Conservation (phyloP, 345 rosid species). For the Pistacia atlantica region DNA sequence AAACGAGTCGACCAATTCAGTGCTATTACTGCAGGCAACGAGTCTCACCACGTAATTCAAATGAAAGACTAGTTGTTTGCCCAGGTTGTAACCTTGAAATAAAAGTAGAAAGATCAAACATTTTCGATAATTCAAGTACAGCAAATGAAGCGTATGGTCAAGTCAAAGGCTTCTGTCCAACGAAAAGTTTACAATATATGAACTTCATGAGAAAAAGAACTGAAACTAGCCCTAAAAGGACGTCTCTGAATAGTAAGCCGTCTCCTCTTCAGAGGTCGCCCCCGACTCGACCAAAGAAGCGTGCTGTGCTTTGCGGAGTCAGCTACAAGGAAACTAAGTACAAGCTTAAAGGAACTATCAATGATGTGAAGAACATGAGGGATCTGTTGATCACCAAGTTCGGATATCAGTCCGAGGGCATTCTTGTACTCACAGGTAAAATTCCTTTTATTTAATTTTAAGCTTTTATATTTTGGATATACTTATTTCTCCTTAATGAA, state of each 20-base stretch:
- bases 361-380: conserved; percentile 52
- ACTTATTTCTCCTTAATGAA: too few relatives aligned
- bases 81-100: background rate
- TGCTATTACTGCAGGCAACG: conserved; percentile 9
- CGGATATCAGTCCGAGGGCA: conserved; percentile 27
- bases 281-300: conserved; percentile 25
- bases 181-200: background rate
- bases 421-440: conserved; percentile 58
- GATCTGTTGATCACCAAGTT: conserved; percentile 34
- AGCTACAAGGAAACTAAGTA: conserved; percentile 39
- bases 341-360: conserved; percentile 54
- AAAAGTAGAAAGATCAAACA: background rate
- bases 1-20: background rate
- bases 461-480: too few relatives aligned
- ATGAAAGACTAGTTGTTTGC: background rate
- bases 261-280: background rate
- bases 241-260: conserved; percentile 14
- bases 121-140: background rate
- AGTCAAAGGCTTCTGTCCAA: background rate
- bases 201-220: background rate
- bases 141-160: background rate
- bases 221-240: background rate
- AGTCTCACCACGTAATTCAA: background rate
- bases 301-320: conserved; percentile 56
- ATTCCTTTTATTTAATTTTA: too few relatives aligned